Base-by-base conservation (phyloP, 306 rosid species). In the Potentilla sterilis region DNA sequence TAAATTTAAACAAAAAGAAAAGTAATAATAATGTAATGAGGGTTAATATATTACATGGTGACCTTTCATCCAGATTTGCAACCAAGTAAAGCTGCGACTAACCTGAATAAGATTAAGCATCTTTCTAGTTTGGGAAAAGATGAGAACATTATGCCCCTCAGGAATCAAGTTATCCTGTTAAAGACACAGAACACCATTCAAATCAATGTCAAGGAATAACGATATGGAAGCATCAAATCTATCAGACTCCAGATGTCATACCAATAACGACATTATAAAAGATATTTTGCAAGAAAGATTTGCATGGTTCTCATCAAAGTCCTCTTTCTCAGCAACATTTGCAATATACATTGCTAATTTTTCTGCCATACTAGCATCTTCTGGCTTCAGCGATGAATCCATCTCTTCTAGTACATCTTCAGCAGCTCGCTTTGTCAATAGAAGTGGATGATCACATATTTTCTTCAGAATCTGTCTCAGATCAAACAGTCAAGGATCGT, bases 51-150 rank as follows among this genome's bases (percentile, higher is more conserved):
- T 49, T 49, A 16, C 28, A 49, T 8, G 55, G 9, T 35, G 41
- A n/a, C 19, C 47, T 38, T 52, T 32, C 62, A 70, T 70, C 28
- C 34, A 48, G 7, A 70, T 14, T 49, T 19, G 18, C n/a, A 48
- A 40, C 7, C 4, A 71, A 19, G 21, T 44, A 37, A 52, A 37
- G 32, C 48, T n/a, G n/a, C 66, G 42, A 74, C 84, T 62, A 69
- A 94, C 97, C 96, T 94, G 89, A 76, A 94, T 85, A 79, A 92
- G 91, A 86, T 90, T 90, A 81, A 94, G 98, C 98, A 92, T 94
- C 92, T 90, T 94, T 78, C 95, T 96, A 72, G 97, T 94, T 86
- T 92, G 97, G 70, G 98, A 94, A 76, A 94, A 94, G 69, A 94
- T 90, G 47, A 94, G 94, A 81, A 94, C 89, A 43, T 65, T 78